A percentile compares a stretch with the other conserved stretches of the same genome.
Conservation (phyloP, 768 basidiomycete genomes). For the Pholiota molesta region DNA sequence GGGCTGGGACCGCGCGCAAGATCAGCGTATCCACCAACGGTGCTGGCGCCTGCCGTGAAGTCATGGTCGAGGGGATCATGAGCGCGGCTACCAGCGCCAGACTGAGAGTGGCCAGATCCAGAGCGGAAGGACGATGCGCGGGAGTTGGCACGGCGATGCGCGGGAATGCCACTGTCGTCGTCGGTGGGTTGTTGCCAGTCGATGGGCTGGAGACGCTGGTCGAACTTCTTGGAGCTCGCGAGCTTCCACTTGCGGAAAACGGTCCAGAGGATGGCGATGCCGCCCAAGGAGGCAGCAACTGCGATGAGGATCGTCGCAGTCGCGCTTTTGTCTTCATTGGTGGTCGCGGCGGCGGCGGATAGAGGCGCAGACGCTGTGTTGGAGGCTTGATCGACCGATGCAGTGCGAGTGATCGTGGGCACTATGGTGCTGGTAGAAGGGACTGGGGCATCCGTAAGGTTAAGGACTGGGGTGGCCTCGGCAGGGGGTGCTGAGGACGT, state of each 20-base stretch:
- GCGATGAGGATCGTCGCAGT: conserved; percentile 69
- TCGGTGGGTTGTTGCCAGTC: conserved; percentile 78
- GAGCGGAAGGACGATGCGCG: conserved; percentile 75
- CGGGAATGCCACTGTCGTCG: conserved; percentile 48
- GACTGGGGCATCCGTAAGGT: conserved; percentile 22
- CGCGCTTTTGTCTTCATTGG: conserved; percentile 36
- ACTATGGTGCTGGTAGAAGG: conserved; percentile 17
- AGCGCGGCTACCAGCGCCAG: conserved; percentile 15
- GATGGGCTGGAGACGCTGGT: conserved; percentile 84
- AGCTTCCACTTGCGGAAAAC: conserved; percentile 93
- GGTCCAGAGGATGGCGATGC: conserved; percentile 79
- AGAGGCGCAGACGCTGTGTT: conserved; percentile 31
- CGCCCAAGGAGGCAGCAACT: conserved; percentile 69
- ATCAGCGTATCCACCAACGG: conserved; percentile 83
- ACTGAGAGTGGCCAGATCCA: conserved; percentile 42
- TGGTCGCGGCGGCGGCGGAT: conserved; percentile 25
- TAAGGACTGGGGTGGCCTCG: conserved; percentile 15
- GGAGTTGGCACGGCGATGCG: conserved; percentile 55
- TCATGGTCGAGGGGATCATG: conserved; percentile 14
- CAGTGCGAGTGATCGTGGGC: conserved; percentile 24
- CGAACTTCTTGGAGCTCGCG: conserved; percentile 77
- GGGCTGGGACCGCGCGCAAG: conserved; percentile 76
- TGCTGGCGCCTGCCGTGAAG: conserved; percentile 41
- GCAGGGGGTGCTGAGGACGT: not conserved
- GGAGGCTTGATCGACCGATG: conserved; percentile 28